These are phyloP conservation scores for Jatropha podagrica DNA, from an alignment of 441 rosid genomes.

Conservation along the genomic window DNA sequence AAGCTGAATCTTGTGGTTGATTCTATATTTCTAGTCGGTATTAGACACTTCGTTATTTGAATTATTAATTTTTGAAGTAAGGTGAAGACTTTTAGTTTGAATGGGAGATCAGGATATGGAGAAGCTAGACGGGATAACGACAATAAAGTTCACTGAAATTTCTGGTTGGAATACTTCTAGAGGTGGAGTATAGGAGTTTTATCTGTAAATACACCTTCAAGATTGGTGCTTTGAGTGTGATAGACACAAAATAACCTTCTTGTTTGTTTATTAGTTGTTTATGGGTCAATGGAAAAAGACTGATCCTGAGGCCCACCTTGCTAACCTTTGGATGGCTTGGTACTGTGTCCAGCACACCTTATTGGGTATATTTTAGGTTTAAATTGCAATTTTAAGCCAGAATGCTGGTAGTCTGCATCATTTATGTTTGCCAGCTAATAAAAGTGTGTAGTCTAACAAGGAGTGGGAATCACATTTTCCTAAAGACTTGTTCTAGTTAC, in stretches of 20 bases:
- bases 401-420: conserved; percentile 19
- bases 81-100: conserved; percentile 1
- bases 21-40: background rate
- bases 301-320: conserved; percentile 26
- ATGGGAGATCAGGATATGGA: background rate
- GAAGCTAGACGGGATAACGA: background rate
- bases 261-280: conserved; percentile 24
- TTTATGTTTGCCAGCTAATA: conserved; percentile 27
- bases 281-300: conserved; percentile 27
- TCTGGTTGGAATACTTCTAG: conserved; percentile 24
- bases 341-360: background rate
- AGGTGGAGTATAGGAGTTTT: conserved; percentile 16
- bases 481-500: conserved; percentile 15
- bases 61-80: background rate
- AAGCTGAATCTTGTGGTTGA: background rate
- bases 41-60: background rate
- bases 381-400: conserved; percentile 17
- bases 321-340: conserved; percentile 13
- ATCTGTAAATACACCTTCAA: background rate
- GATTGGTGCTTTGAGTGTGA: conserved; percentile 15
- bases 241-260: conserved; percentile 20
- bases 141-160: background rate
- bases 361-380: conserved; percentile 19
- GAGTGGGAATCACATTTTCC: conserved; percentile 23
- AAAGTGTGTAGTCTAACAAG: conserved; percentile 18